A percentile compares a stretch with the other conserved stretches of the same genome.
Evolutionary conservation across 73 alveolate species (phyloP).

Genomic region (Paramecium sonneborni): DNA sequence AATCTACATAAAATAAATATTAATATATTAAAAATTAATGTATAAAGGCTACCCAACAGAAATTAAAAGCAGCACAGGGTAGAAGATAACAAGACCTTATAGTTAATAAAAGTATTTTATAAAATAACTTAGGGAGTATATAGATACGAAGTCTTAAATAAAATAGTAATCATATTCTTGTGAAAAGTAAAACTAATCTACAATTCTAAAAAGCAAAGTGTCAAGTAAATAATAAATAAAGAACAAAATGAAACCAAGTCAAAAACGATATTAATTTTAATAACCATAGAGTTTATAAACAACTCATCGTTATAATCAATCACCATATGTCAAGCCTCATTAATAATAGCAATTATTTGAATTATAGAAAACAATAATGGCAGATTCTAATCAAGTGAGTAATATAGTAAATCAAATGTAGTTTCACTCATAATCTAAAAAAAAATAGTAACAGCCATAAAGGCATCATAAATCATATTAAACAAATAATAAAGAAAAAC

Average conservation of each 20-base stretch:
- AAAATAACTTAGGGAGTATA: neutral
- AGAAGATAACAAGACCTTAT: neutral
- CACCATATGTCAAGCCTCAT: neutral
- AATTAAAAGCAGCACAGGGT: constrained; percentile 15
- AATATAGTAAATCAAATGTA: neutral
- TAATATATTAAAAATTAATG: neutral
- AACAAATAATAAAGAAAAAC: neutral
- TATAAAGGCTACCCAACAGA: constrained; percentile 31
- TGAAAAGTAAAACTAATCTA: neutral
- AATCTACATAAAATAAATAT: neutral
- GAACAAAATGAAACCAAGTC: neutral
- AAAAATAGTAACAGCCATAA: neutral
- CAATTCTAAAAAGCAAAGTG: neutral
- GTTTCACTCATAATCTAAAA: neutral
- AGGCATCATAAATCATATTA: neutral
- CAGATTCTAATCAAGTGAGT: neutral
- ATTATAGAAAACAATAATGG: neutral
- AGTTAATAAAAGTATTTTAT: neutral
- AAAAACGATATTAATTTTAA: neutral
- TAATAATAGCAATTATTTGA: neutral
- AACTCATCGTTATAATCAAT: constrained; percentile 20
- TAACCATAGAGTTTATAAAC: constrained; percentile 27
- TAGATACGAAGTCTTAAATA: neutral
- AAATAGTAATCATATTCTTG: neutral
- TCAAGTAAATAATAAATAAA: neutral